Percentiles rank a stretch among this genome's conserved stretches.
Evolutionary conservation across 2,329 filamentous ascomycete species (phyloP).

Genomic region (Neofusicoccum sp.): DNA sequence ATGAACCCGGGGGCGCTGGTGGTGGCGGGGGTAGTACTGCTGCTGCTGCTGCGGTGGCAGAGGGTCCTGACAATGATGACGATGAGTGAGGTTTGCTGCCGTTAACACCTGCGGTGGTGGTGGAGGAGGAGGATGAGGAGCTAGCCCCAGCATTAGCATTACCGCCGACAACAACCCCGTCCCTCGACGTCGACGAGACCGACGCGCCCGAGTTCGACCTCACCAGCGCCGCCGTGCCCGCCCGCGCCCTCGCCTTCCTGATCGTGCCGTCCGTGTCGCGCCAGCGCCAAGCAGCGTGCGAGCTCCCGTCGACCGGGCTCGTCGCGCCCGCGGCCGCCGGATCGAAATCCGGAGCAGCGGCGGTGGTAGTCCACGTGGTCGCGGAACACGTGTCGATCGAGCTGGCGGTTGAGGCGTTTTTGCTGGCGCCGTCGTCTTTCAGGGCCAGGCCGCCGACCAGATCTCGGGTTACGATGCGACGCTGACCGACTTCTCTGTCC

Average conservation of each 20-base stretch:
- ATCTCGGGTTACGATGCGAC: slow-evolving; percentile 69
- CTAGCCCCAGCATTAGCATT: background rate
- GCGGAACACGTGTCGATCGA: background rate
- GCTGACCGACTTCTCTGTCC: slow-evolving; percentile 66
- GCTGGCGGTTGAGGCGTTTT: background rate
- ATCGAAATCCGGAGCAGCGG: slow-evolving; percentile 22
- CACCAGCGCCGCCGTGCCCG: background rate
- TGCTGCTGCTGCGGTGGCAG: background rate
- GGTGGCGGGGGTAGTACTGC: background rate
- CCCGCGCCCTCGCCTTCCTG: slow-evolving; percentile 26
- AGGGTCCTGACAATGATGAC: too few relatives aligned
- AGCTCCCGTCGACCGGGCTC: background rate
- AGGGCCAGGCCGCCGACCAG: slow-evolving; percentile 77
- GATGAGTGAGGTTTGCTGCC: too few relatives aligned
- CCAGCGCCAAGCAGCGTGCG: slow-evolving; percentile 34
- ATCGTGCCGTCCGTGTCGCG: slow-evolving; percentile 37
- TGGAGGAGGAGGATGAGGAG: background rate
- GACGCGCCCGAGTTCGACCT: background rate
- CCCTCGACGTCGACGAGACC: background rate
- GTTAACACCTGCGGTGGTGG: background rate
- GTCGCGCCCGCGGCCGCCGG: slow-evolving; percentile 20
- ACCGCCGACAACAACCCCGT: background rate
- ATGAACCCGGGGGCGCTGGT: background rate
- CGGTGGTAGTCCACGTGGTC: slow-evolving; percentile 15
- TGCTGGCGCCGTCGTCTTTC: slow-evolving; percentile 57